Evolutionary conservation across 306 rosid species (phyloP), one percentile per base, ranked within the genome.

Genomic region (Gastrolobium bilobum): DNA sequence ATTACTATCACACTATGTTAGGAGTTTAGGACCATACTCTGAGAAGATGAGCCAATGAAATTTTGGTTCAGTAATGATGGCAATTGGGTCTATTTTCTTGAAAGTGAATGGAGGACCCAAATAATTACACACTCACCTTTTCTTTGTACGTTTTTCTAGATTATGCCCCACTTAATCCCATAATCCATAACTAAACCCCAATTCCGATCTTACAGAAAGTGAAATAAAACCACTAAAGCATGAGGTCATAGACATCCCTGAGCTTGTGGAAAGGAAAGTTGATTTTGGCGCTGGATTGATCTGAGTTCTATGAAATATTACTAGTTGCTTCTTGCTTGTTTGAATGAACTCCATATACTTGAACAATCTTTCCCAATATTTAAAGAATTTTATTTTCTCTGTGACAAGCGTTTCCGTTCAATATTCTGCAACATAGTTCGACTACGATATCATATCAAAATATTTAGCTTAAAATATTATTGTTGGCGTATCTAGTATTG

Each of bases 51-150:
- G 56, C 37, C 37, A 53, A 65, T 73, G 33, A 76, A 53, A 13
- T 47, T 31, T 42, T 52, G 46, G 79, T 76, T 43, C 47, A 43
- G 54, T 53, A 48, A 69, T 70, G 37, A 68, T 69, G 76, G 52
- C 57, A 77, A 38, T 58, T 11, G 37, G 65, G 57, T 72, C 53
- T 63, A 47, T 48, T 62, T 46, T 42, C 65, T 57, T 62, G 37
- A 43, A 39, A 10, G 34, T 51, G 59, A 50, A 57, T 44, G 65
- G 51, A 63, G 85, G 65, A 74, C 51, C 67, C 81, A 68, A 64
- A 76, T 5, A 69, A 74, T 67, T 81, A 5, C 68, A 58, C 20
- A 33, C 63, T 62, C 38, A 3, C 20, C 15, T n/a, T 44, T 54
- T 60, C 72, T 73, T 5, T n/a, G 37, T 56, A 8, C 40, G 2